phyloP scores from a whole-genome alignment of 805 yeast genomes.

The Naumovozyma dairenensis region DNA sequence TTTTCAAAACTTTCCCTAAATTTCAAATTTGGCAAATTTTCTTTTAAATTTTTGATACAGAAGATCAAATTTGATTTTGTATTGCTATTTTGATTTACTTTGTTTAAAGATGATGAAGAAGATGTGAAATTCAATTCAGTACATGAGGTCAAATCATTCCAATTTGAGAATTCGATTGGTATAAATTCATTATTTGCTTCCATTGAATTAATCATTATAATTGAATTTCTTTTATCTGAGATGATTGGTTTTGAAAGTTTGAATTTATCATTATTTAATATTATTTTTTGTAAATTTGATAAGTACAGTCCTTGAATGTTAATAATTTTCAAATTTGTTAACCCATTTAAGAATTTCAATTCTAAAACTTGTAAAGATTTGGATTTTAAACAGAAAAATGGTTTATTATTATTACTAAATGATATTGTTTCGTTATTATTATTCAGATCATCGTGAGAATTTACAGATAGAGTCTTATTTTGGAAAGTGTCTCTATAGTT shows the following conservation, averaged over 20 bases:
- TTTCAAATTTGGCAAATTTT: conserved; percentile 11
- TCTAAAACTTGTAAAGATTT: conserved; percentile 11
- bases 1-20: conserved; percentile 14
- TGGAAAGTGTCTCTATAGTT: too few relatives aligned
- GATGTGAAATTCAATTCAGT: conserved; percentile 4
- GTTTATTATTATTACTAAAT: conserved; percentile 6
- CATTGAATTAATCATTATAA: conserved; percentile 2
- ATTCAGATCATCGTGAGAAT: background rate
- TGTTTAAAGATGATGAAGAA: background rate
- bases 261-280: conserved; percentile 3
- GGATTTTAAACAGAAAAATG: conserved; percentile 16
- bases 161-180: conserved; percentile 19
- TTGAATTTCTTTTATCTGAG: conserved; percentile 6
- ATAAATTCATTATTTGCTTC: conserved; percentile 7
- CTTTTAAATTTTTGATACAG: conserved; percentile 13
- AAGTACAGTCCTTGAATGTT: conserved; percentile 19
- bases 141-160: conserved; percentile 18
- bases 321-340: conserved; percentile 6
- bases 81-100: background rate
- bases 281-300: conserved; percentile 9
- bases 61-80: conserved; percentile 9
- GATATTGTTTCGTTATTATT: background rate
- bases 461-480: conserved; percentile 4
- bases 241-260: conserved; percentile 2
- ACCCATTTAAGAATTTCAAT: conserved; percentile 9